Evolutionary conservation across 495 filamentous ascomycete genomes (phyloP).

Genomic region (Trichocladium antarcticum): DNA sequence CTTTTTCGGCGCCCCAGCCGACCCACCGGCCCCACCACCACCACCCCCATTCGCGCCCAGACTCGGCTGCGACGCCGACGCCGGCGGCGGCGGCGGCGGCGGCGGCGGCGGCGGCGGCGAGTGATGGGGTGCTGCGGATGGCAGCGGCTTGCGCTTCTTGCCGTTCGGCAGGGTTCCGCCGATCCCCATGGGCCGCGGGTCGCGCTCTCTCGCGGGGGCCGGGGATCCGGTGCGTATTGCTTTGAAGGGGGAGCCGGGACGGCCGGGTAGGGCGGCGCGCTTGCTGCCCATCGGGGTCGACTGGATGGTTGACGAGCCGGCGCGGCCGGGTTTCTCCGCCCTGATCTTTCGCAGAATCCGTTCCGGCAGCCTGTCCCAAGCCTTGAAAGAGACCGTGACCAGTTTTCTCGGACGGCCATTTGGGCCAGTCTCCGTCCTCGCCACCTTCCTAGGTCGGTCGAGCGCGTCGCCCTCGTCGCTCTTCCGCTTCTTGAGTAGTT

Average conservation of each 20-base stretch:
- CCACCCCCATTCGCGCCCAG: conserved; percentile 2
- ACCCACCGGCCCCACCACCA: not conserved
- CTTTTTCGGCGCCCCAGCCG: conserved; percentile 14
- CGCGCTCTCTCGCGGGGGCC: not conserved
- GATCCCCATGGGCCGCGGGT: conserved; percentile 1
- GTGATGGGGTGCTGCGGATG: conserved; percentile 21
- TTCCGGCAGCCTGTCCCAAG: conserved; percentile 13
- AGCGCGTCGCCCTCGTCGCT: conserved; percentile 22
- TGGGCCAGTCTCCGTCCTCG: conserved; percentile 22
- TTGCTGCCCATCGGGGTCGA: conserved; percentile 9
- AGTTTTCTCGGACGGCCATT: conserved; percentile 16
- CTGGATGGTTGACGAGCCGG: conserved; percentile 11
- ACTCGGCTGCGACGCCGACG: not conserved
- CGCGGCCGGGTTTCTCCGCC: not conserved
- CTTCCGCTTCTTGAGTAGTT: conserved; percentile 25
- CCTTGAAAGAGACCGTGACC: conserved; percentile 15
- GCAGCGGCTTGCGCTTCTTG: conserved; percentile 31
- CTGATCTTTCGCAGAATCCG: conserved; percentile 1
- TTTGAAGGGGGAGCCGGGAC: not conserved
- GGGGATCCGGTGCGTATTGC: not conserved
- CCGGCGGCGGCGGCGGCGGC: not conserved
- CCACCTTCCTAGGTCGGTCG: conserved; percentile 29
- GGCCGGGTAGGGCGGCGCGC: conserved; percentile 2
- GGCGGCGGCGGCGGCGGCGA: conserved; percentile 7
- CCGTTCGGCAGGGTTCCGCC: not conserved